phyloP scores from a whole-genome alignment of 2,329 filamentous ascomycete genomes.

The Teratosphaeria nubilosa region DNA sequence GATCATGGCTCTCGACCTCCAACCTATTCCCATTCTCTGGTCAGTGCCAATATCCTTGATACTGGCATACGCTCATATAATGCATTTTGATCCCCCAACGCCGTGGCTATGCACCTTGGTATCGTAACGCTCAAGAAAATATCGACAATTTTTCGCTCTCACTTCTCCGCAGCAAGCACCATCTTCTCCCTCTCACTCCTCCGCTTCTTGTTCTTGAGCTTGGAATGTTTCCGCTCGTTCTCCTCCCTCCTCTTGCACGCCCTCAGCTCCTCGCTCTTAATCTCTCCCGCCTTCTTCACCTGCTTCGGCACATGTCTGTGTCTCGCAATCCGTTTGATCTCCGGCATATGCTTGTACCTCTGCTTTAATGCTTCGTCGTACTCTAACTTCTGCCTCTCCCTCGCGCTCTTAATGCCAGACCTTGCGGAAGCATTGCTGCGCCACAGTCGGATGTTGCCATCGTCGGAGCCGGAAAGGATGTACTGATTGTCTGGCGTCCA shows the following conservation, averaged over 20 bases:
- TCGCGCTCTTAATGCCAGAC: conserved; percentile 73
- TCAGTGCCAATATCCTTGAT: too few species aligned
- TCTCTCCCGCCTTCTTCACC: conserved; percentile 91
- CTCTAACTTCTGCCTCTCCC: conserved; percentile 72
- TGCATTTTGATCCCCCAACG: neutral
- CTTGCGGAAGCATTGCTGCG: conserved; percentile 73
- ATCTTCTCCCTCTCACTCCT: conserved; percentile 86
- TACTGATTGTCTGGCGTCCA: conserved; percentile 89
- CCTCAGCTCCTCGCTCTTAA: conserved; percentile 81
- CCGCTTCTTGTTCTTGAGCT: conserved; percentile 66
- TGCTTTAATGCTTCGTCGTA: conserved; percentile 80
- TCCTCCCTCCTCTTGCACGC: conserved; percentile 85
- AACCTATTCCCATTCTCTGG: too few species aligned
- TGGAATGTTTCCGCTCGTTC: conserved; percentile 85
- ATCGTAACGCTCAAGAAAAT: neutral
- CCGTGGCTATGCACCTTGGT: neutral
- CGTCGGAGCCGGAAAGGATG: conserved; percentile 81
- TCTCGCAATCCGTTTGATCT: conserved; percentile 79
- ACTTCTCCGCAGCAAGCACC: conserved; percentile 61
- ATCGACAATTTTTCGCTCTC: neutral
- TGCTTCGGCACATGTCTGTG: conserved; percentile 88
- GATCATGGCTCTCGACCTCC: too few species aligned
- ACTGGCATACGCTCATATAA: neutral
- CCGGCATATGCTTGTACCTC: conserved; percentile 89
- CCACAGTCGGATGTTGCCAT: conserved; percentile 88